Percentiles rank a stretch among this genome's conserved stretches.
phyloP scores from a whole-genome alignment of 495 filamentous ascomycete species.

The Aspergillus avenaceus region DNA sequence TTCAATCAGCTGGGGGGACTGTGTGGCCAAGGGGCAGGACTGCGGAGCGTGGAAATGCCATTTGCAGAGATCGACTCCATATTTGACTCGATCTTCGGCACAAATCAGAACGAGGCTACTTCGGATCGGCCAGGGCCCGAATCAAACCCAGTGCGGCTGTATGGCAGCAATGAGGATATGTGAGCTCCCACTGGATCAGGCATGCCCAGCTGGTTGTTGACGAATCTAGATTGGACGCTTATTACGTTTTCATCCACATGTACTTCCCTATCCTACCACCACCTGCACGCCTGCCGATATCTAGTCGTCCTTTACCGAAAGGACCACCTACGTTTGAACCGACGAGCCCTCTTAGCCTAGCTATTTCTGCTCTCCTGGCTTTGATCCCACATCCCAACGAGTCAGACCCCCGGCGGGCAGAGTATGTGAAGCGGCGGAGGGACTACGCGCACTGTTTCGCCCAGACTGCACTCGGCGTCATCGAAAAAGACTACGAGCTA shows the following conservation, averaged over 20 bases:
- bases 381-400: conserved; percentile 43
- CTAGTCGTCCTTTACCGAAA: conserved; percentile 28
- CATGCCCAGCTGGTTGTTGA: not conserved
- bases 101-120: not conserved
- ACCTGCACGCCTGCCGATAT: conserved; percentile 25
- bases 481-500: conserved; percentile 43
- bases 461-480: conserved; percentile 37
- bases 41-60: conserved; percentile 13
- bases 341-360: conserved; percentile 36
- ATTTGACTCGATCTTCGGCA: conserved; percentile 18
- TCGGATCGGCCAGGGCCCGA: not conserved
- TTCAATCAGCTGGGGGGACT: conserved; percentile 6
- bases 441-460: conserved; percentile 44
- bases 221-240: conserved; percentile 38
- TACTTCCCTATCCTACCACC: conserved; percentile 48
- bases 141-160: conserved; percentile 9
- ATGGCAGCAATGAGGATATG: conserved; percentile 21
- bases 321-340: conserved; percentile 22
- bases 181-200: conserved; percentile 5
- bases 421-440: conserved; percentile 37
- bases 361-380: conserved; percentile 43
- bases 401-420: conserved; percentile 24
- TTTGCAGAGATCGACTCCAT: conserved; percentile 16
- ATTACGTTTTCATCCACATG: conserved; percentile 49
- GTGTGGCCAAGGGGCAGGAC: conserved; percentile 13